Conservation (phyloP, 352 stramenopile genomes). For the Globisporangium iwayamae region DNA sequence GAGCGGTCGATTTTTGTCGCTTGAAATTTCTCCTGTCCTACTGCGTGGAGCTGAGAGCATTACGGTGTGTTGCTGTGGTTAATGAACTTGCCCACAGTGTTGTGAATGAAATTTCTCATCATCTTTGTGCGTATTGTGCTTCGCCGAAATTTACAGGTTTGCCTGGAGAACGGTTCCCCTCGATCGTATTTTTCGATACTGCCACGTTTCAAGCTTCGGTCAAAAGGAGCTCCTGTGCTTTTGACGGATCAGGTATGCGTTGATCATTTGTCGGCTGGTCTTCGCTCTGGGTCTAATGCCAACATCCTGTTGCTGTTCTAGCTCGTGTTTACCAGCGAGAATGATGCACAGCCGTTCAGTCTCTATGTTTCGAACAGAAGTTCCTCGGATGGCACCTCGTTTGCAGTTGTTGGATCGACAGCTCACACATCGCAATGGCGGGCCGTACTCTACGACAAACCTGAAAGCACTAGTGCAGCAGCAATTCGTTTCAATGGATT, state of each 20-base stretch:
- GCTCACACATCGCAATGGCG: conserved; percentile 60
- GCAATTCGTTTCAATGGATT: conserved; percentile 20
- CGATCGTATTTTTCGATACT: conserved; percentile 49
- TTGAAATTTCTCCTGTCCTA: conserved; percentile 38
- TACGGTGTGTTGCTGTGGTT: conserved; percentile 24
- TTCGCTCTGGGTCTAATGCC: background rate
- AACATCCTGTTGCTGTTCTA: conserved; percentile 7
- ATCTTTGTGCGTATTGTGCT: background rate
- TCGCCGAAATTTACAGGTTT: conserved; percentile 31
- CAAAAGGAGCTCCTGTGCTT: conserved; percentile 59
- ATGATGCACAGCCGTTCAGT: conserved; percentile 42
- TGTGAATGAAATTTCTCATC: background rate
- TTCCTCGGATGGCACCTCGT: conserved; percentile 26
- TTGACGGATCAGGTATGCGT: conserved; percentile 55
- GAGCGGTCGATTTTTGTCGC: conserved; percentile 51
- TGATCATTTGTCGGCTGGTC: background rate
- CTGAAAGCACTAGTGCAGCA: conserved; percentile 16
- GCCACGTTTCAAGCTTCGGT: conserved; percentile 61
- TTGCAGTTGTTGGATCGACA: conserved; percentile 46
- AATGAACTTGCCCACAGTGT: background rate
- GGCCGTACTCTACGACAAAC: conserved; percentile 50
- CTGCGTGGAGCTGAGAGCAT: conserved; percentile 53
- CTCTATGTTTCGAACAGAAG: conserved; percentile 66
- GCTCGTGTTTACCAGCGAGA: conserved; percentile 49
- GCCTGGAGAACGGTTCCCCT: conserved; percentile 38